A percentile compares a stretch with the other conserved stretches of the same genome.
These are phyloP conservation scores for Microbotryum lychnidis-dioicae DNA, from an alignment of 1,284 basidiomycete genomes.

Conservation along the genomic window DNA sequence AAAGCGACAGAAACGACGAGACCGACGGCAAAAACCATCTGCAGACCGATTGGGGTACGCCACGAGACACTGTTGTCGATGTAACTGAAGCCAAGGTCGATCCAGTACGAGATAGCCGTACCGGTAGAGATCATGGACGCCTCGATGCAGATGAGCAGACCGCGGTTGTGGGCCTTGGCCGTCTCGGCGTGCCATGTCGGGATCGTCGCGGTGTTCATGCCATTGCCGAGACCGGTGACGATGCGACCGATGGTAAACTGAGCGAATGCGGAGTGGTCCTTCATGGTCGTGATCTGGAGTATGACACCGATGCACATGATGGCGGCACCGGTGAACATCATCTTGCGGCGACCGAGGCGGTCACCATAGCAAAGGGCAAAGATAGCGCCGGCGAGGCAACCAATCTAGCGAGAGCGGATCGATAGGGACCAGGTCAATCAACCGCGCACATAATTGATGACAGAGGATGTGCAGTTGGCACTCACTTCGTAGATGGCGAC, in stretches of 20 bases:
- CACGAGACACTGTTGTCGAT: slow-evolving; percentile 40
- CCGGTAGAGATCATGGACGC: slow-evolving; percentile 51
- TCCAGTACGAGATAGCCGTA: slow-evolving; percentile 45
- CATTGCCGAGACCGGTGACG: slow-evolving; percentile 49
- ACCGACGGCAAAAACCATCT: slow-evolving; percentile 47
- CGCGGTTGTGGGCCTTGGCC: slow-evolving; percentile 52
- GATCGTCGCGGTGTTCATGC: slow-evolving; percentile 51
- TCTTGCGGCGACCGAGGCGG: slow-evolving; percentile 23
- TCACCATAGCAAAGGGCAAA: slow-evolving; percentile 27
- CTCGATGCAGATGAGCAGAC: slow-evolving; percentile 52
- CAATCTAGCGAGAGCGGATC: background rate
- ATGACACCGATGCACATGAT: slow-evolving; percentile 46
- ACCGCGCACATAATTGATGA: background rate
- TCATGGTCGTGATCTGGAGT: slow-evolving; percentile 46
- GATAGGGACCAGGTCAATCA: background rate
- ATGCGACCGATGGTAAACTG: slow-evolving; percentile 48
- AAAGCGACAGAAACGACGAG: slow-evolving; percentile 44
- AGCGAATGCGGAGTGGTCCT: slow-evolving; percentile 41
- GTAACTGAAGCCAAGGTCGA: slow-evolving; percentile 47
- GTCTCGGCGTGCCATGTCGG: slow-evolving; percentile 53
- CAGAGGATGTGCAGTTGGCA: background rate
- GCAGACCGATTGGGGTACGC: slow-evolving; percentile 46
- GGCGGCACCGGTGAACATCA: slow-evolving; percentile 20
- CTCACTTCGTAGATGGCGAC: slow-evolving; percentile 21
- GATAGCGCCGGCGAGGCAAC: slow-evolving; percentile 21